These are phyloP conservation scores for Dendrobium huoshanense DNA, from an alignment of 106 monocot species.

Conservation along the genomic window DNA sequence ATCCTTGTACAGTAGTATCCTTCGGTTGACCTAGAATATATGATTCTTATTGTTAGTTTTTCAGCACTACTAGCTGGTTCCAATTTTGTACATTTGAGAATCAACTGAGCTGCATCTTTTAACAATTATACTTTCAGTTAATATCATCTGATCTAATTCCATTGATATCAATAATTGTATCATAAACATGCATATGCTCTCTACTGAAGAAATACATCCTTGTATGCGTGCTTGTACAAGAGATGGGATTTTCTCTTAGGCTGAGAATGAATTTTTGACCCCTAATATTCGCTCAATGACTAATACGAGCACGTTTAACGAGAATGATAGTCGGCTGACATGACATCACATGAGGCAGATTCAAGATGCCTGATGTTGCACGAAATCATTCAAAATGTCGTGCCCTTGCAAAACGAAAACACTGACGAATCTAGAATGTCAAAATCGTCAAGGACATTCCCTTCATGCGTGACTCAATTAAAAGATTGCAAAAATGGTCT, in stretches of 20 bases:
- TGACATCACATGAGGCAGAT: too few relatives aligned
- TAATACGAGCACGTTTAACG: too few relatives aligned
- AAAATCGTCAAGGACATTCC: too few relatives aligned
- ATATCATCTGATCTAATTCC: neutral
- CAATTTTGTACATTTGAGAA: neutral
- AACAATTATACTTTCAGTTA: neutral
- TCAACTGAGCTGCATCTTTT: neutral
- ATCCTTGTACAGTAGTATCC: too few relatives aligned
- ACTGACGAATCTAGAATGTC: too few relatives aligned
- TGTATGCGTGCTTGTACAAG: neutral
- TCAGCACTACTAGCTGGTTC: neutral
- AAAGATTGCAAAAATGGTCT: too few relatives aligned
- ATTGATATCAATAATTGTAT: neutral
- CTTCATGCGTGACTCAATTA: too few relatives aligned
- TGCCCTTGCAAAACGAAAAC: too few relatives aligned
- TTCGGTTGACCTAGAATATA: neutral
- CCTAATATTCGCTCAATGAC: too few relatives aligned
- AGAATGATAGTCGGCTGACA: too few relatives aligned
- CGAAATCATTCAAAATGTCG: too few relatives aligned
- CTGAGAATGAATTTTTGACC: neutral
- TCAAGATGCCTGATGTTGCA: too few relatives aligned
- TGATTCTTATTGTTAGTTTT: neutral
- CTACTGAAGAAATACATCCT: neutral
- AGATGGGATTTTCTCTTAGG: neutral
- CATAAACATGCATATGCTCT: neutral